These are phyloP conservation scores for Nectriaceae sp. DNA, from an alignment of 2,329 filamentous ascomycete genomes.

Conservation along the genomic window DNA sequence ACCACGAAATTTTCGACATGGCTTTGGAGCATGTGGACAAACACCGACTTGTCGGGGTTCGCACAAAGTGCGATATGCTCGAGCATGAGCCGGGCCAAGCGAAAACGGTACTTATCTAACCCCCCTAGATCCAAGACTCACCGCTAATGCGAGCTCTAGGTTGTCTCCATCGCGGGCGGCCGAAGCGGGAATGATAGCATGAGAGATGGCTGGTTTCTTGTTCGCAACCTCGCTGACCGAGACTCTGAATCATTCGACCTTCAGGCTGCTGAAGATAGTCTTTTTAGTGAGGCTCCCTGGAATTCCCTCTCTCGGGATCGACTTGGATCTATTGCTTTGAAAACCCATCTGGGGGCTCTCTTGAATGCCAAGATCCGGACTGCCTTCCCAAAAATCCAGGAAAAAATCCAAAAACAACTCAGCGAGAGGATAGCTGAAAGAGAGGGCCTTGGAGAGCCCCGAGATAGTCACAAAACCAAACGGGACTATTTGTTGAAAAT, in stretches of 20 bases:
- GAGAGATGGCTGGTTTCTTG: conserved; percentile 36
- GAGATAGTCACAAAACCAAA: conserved; percentile 22
- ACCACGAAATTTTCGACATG: conserved; percentile 32
- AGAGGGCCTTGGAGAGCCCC: conserved; percentile 26
- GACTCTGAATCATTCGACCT: conserved; percentile 28
- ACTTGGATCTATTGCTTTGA: conserved; percentile 32
- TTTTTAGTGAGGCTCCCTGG: conserved; percentile 34
- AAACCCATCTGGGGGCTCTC: conserved; percentile 30
- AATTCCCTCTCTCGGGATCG: conserved; percentile 20
- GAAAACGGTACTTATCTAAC: not conserved
- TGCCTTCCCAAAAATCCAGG: conserved; percentile 34
- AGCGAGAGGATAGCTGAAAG: conserved; percentile 10
- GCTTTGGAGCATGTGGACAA: conserved; percentile 30
- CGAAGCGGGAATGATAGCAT: not conserved
- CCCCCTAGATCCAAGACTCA: fast-evolving
- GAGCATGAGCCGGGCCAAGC: conserved; percentile 12
- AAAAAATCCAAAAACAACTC: conserved; percentile 23
- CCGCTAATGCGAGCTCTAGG: too few species aligned
- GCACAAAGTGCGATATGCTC: conserved; percentile 40
- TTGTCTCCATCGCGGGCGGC: conserved; percentile 13
- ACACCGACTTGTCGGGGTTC: conserved; percentile 36
- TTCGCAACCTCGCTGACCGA: conserved; percentile 34
- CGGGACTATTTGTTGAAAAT: conserved; percentile 28
- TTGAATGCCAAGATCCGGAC: conserved; percentile 37
- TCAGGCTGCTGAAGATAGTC: conserved; percentile 24